phyloP scores from a whole-genome alignment of 257 asterid genomes.

The Nicotiana knightiana region DNA sequence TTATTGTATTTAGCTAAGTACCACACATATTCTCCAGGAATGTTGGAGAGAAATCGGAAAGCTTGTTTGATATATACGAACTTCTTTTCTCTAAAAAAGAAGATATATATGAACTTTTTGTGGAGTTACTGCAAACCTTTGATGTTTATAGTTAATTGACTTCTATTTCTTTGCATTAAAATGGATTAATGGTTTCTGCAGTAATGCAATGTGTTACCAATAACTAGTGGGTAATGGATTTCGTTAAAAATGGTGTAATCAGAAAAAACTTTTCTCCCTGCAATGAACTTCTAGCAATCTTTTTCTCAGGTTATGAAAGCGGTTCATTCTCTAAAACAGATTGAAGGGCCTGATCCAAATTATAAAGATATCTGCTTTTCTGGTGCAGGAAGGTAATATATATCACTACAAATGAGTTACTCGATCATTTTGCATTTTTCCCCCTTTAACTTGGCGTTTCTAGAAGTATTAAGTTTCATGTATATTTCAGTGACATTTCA shows the following conservation, averaged over 20 bases:
- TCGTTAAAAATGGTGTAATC: not conserved
- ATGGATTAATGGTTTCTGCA: not conserved
- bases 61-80: not conserved
- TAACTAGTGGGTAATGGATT: not conserved
- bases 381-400: slow-evolving; percentile 88
- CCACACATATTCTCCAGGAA: not conserved
- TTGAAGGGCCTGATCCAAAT: slow-evolving; percentile 90
- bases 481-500: slow-evolving; percentile 58
- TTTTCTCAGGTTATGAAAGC: slow-evolving; percentile 64
- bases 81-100: not conserved
- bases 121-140: not conserved
- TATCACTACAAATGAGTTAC: not conserved
- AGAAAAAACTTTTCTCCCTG: not conserved
- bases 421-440: not conserved
- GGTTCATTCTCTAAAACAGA: slow-evolving; percentile 57
- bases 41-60: not conserved
- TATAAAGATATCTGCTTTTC: slow-evolving; percentile 91
- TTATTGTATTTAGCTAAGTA: not conserved
- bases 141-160: not conserved
- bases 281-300: slow-evolving; percentile 15
- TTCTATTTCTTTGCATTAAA: not conserved
- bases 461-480: not conserved
- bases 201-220: not conserved
- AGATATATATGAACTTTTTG: not conserved
- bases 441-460: not conserved